A percentile compares a stretch with the other conserved stretches of the same genome.
Conservation (phyloP, 345 rosid species). For the Arabidopsis thaliana region DNA sequence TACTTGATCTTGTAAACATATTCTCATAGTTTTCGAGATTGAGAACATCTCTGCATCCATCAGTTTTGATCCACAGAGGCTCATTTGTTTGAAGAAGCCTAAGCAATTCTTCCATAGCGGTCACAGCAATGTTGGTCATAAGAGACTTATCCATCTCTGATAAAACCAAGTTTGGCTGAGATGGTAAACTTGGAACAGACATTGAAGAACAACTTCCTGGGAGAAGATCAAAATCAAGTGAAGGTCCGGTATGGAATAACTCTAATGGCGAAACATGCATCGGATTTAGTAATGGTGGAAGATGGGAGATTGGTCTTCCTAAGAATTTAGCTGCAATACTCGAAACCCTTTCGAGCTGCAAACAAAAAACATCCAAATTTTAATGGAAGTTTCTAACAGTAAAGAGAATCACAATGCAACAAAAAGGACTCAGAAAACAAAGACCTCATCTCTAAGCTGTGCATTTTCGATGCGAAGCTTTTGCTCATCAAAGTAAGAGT, state of each 20-base stretch:
- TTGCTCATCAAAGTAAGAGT: slow-evolving; percentile 88
- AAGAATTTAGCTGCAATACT: slow-evolving; percentile 89
- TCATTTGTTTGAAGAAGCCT: slow-evolving; percentile 82
- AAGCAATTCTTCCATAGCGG: slow-evolving; percentile 83
- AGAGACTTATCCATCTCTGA: slow-evolving; percentile 91
- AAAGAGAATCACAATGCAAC: slow-evolving; percentile 16
- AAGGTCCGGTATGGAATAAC: slow-evolving; percentile 69
- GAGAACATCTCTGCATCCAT: slow-evolving; percentile 67
- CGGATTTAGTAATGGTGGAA: slow-evolving; percentile 74
- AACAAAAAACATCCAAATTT: background rate
- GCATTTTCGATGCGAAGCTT: slow-evolving; percentile 84
- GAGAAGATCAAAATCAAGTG: slow-evolving; percentile 91
- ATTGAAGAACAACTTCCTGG: slow-evolving; percentile 60
- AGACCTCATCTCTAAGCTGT: slow-evolving; percentile 90
- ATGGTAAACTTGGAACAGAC: slow-evolving; percentile 53
- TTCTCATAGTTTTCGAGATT: slow-evolving; percentile 66
- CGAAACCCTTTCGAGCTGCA: slow-evolving; percentile 92
- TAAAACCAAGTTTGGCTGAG: slow-evolving; percentile 55
- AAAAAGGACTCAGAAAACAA: background rate
- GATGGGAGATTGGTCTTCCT: slow-evolving; percentile 91
- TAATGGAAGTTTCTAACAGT: background rate
- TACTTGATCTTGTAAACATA: slow-evolving; percentile 62
- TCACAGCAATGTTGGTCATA: slow-evolving; percentile 73
- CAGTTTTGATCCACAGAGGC: slow-evolving; percentile 75
- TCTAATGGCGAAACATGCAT: slow-evolving; percentile 74